Evolutionary conservation across 2,329 filamentous ascomycete species (phyloP), one percentile per base, ranked within the genome.

Genomic region (Arthrobotrys sphaeroides): DNA sequence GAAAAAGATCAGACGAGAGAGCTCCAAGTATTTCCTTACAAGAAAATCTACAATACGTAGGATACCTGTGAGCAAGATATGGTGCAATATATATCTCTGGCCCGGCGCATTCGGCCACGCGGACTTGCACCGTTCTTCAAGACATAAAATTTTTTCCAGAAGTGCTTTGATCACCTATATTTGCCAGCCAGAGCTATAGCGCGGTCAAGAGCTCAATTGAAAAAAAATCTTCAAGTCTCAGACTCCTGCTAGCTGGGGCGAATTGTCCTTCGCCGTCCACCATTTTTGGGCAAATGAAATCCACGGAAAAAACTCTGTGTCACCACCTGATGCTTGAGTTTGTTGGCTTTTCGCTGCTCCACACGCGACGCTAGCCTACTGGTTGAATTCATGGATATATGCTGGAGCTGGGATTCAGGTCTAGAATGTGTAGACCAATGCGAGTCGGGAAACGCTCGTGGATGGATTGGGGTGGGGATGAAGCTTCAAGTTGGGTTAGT

Each of bases 1-100:
- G 18, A 22, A 43, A 33, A 33, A 53, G 49, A 36, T 36, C 16
- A 22, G 16, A 53, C 13, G 28, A 53, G 28, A 53, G 33, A 33
- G 28, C 2, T 6, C 7, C n/a, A n/a, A 53, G 31, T 13, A 5
- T 20, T 5, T 16, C 2, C 36, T 40, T 40, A 12, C 36, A 2
- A 40, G 36, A 5, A 40, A 16, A 40, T n/a, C 16, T 40, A 53
- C 20, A 22, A 36, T 55, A 33, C 22, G 13, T 49, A 10, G 12
- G 18, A 31, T 5, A 45, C 3, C 16, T 18, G 1, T 5, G 10
- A 59, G 59, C 53, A 18, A 18, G 18, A 47, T 53, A 73, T 60
- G 69, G 61, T 73, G 69, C 33, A 66, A 61, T 73, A 66, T 66
- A 67, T 66, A 66, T 62, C 43, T 31, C 43, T 26, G n/a, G n/a